A percentile compares a stretch with the other conserved stretches of the same genome.
These are phyloP conservation scores for Penicillium sp. DNA, from an alignment of 2,329 filamentous ascomycete species.

Conservation along the genomic window DNA sequence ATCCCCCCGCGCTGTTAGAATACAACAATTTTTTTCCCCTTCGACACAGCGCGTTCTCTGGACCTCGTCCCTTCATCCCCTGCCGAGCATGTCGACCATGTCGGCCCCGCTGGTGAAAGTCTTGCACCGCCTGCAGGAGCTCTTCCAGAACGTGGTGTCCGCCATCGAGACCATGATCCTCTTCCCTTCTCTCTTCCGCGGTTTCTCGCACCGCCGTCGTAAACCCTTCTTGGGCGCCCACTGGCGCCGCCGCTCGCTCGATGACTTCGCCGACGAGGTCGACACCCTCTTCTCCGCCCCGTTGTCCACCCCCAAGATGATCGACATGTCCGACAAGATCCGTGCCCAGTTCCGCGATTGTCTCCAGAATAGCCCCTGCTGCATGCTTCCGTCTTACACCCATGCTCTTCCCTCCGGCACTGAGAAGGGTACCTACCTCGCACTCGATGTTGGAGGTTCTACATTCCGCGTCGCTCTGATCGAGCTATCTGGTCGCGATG, in stretches of 20 bases:
- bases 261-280: constrained; percentile 40
- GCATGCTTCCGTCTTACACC: constrained; percentile 66
- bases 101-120: constrained; percentile 38
- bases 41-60: constrained; percentile 5
- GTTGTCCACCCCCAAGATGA: constrained; percentile 37
- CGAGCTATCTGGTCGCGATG: constrained; percentile 50
- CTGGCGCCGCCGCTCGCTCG: constrained; percentile 38
- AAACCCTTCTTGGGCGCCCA: constrained; percentile 34
- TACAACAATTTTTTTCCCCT: neutral
- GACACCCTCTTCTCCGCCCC: constrained; percentile 38
- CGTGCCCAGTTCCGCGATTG: constrained; percentile 54
- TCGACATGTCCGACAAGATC: constrained; percentile 45
- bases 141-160: constrained; percentile 41
- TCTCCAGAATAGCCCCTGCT: constrained; percentile 56
- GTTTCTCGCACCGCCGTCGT: constrained; percentile 31
- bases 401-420: constrained; percentile 59
- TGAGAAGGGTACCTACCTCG: constrained; percentile 60
- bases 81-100: constrained; percentile 37
- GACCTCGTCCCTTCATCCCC: constrained; percentile 6
- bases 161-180: constrained; percentile 42
- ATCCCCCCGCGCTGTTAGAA: constrained; percentile 2
- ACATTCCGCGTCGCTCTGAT: constrained; percentile 63
- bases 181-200: constrained; percentile 40
- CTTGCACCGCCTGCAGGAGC: constrained; percentile 41
- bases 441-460: constrained; percentile 65